Conservation (phyloP, 1,284 basidiomycete species). For the Pisolithus thermaeus region DNA sequence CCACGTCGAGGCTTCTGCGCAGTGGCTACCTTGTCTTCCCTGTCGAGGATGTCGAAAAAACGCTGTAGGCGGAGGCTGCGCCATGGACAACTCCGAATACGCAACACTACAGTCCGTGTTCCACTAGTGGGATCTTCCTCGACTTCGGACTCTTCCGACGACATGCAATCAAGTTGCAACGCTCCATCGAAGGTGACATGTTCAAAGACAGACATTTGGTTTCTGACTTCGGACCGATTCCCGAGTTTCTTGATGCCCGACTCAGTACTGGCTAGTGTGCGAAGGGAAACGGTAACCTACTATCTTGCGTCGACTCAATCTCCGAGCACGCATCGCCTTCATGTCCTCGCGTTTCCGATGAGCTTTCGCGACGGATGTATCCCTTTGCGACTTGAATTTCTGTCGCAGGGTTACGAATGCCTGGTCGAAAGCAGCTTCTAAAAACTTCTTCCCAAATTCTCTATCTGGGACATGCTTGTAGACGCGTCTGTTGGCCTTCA, state of each 20-base stretch:
- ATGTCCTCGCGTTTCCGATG: conserved; percentile 48
- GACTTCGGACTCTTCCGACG: conserved; percentile 65
- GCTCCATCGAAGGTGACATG: conserved; percentile 63
- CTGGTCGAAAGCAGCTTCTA: conserved; percentile 64
- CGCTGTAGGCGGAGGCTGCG: conserved; percentile 53
- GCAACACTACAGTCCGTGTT: conserved; percentile 32
- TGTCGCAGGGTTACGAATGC: conserved; percentile 61
- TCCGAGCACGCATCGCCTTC: conserved; percentile 56
- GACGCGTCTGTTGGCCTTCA: conserved; percentile 46
- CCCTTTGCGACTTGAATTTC: conserved; percentile 57
- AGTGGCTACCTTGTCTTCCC: conserved; percentile 44
- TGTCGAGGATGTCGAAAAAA: conserved; percentile 55
- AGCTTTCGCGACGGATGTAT: conserved; percentile 36
- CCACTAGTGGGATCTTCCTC: conserved; percentile 34
- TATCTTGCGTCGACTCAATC: conserved; percentile 52
- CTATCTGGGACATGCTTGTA: conserved; percentile 59
- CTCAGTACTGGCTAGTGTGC: conserved; percentile 1
- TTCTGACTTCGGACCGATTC: conserved; percentile 52
- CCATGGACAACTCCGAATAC: conserved; percentile 54
- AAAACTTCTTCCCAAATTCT: conserved; percentile 57
- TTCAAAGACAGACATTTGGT: conserved; percentile 45
- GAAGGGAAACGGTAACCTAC: conserved; percentile 33
- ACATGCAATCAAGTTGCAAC: conserved; percentile 69
- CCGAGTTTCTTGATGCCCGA: conserved; percentile 49
- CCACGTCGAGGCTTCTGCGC: conserved; percentile 50